Evolutionary conservation across 441 rosid genomes (phyloP).

Genomic region (Corymbia calophylla): DNA sequence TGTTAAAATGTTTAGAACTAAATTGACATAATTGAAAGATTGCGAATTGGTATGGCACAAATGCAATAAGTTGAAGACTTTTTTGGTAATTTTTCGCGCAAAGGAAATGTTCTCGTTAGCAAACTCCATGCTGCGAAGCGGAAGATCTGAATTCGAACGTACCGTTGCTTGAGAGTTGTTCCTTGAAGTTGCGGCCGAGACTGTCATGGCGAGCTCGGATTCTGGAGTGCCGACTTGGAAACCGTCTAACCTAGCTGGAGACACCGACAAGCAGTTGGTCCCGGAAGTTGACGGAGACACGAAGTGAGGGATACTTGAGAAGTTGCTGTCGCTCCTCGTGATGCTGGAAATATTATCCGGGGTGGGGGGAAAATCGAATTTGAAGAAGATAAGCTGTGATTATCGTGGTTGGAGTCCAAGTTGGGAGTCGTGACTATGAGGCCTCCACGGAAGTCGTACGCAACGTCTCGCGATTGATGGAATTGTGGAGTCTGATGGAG

Average conservation of each 20-base stretch:
- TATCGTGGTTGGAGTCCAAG: too few species aligned
- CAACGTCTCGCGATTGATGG: too few species aligned
- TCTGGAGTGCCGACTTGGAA: neutral
- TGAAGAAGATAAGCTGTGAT: too few species aligned
- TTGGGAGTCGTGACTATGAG: too few species aligned
- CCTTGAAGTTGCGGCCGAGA: neutral
- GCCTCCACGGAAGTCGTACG: too few species aligned
- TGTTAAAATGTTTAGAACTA: accelerated
- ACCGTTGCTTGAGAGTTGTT: neutral
- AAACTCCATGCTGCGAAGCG: neutral
- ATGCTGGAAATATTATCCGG: neutral
- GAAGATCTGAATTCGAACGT: neutral
- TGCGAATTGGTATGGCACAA: accelerated
- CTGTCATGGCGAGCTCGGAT: neutral
- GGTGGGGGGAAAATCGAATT: too few species aligned
- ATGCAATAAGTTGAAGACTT: accelerated
- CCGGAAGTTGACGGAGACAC: neutral
- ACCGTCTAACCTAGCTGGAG: neutral
- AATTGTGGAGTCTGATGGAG: too few species aligned
- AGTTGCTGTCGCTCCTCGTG: neutral
- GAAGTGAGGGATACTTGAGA: neutral
- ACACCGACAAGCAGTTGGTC: neutral
- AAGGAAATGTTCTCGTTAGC: neutral
- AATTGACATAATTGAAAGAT: too few species aligned
- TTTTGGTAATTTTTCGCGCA: too few species aligned